Conservation (phyloP, 495 filamentous ascomycete genomes). For the Aspergillus leporis region DNA sequence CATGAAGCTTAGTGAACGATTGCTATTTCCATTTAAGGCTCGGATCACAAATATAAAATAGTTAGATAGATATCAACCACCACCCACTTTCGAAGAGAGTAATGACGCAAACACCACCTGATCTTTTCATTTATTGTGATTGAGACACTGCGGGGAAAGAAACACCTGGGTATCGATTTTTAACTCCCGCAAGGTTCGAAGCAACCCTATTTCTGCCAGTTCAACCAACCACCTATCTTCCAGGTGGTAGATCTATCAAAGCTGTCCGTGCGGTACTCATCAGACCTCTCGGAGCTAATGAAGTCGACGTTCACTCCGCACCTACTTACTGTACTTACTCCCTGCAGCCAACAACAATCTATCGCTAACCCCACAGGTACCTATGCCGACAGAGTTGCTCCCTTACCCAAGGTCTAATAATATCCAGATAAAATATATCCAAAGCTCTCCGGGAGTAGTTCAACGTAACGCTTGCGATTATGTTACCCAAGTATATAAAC, state of each 20-base stretch:
- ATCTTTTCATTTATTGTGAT: neutral
- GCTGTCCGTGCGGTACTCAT: conserved; percentile 2
- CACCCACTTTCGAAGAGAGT: neutral
- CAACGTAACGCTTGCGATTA: neutral
- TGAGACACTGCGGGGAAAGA: neutral
- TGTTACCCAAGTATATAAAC: neutral
- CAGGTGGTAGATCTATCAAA: neutral
- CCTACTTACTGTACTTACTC: neutral
- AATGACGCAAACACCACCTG: neutral
- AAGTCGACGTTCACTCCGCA: neutral
- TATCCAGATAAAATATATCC: no score
- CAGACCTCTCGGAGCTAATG: neutral
- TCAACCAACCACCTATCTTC: neutral
- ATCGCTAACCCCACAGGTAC: neutral
- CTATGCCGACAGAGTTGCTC: neutral
- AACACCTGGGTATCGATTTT: neutral
- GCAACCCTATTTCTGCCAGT: neutral
- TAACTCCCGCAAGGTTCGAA: neutral
- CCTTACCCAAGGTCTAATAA: no score
- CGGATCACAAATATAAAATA: no score
- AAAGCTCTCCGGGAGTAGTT: no score
- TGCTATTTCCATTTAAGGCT: no score
- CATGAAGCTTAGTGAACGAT: no score
- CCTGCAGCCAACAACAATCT: neutral
- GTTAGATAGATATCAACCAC: neutral